Evolutionary conservation across 768 basidiomycete genomes (phyloP).

Genomic region (Leccinum truebloodii): DNA sequence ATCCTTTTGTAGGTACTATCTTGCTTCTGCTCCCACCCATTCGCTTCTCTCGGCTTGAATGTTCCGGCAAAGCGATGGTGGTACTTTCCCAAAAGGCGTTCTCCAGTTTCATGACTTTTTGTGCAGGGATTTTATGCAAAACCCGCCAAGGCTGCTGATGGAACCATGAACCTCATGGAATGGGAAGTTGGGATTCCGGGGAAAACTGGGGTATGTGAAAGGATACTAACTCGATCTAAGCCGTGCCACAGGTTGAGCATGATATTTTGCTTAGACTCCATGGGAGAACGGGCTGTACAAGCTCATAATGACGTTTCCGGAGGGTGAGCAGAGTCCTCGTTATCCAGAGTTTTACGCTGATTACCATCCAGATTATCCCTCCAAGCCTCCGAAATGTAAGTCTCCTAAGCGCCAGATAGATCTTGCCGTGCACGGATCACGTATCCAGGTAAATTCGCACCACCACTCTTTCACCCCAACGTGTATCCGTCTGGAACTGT

Average conservation of each 20-base stretch:
- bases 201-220: constrained; percentile 72
- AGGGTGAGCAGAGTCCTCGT: constrained; percentile 57
- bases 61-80: constrained; percentile 1
- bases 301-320: constrained; percentile 92
- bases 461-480: constrained; percentile 96
- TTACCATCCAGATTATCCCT: constrained; percentile 75
- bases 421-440: constrained; percentile 7
- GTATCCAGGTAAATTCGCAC: constrained; percentile 87
- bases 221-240: constrained; percentile 4
- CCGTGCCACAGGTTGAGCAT: constrained; percentile 14
- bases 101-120: constrained; percentile 1
- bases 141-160: constrained; percentile 86
- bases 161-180: constrained; percentile 93
- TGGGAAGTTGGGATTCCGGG: constrained; percentile 99
- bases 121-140: constrained; percentile 94
- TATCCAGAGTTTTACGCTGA: constrained; percentile 8
- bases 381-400: constrained; percentile 91
- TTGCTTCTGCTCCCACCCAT: constrained; percentile 1
- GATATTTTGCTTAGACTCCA: constrained; percentile 62
- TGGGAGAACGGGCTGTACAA: constrained; percentile 99
- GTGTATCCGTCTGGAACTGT: constrained; percentile 99
- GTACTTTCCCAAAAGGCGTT: not conserved
- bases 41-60: constrained; percentile 3
- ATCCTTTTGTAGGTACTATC: constrained; percentile 82
- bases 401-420: constrained; percentile 15